Base-by-base conservation (phyloP, 345 rosid genomes). In the Capsella bursapastoris region DNA sequence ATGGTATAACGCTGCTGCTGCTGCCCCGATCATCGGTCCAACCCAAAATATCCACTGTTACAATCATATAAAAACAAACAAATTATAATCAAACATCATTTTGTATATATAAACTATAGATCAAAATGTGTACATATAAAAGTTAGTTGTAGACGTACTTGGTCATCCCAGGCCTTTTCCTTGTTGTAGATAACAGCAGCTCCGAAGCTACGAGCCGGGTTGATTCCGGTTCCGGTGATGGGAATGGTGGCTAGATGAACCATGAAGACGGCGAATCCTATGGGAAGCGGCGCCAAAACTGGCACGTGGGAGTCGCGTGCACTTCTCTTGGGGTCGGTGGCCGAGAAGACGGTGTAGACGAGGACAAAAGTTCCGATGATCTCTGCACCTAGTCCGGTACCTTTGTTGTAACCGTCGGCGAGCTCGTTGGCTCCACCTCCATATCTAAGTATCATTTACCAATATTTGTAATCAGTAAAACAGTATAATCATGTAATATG, bases 21-120 rank as follows among this genome's bases (percentile, higher is more conserved):
- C 84, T 44, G 98, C 98, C 72, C 98, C 98, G 45, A 90, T 59
- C 75, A 93, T 88, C 4, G 98, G 98, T 59, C 97, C 98, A 55
- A 93, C 98, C 98, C 98, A 90, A 84, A 93, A 93, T 3, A 93
- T 89, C 98, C 98, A 90, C 93, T 93, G 89, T 8, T 38, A 32
- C 45, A 43, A 76, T 62, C 4, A 13, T 7, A 22, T 34, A 61
- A 6, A 3, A 48, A 49, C 8, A 45, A 32, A 51, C 0, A 25
- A 3, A 7, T 2, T 22, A 57, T 67, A 53, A 35, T 29, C 31
- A 69, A 55, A 35, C 13, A 58, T 5, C 28, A 7, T 9, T 28
- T 7, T 7, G 0, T 6, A 13, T 43, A 6, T 49, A 27, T 35
- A 28, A 28, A 14, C 55, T 22, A 32, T 64, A 47, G 25, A 13